Percentiles rank a stretch among this genome's conserved stretches.
These are phyloP conservation scores for Nannizziopsis barbatae DNA, from an alignment of 2,329 filamentous ascomycete genomes.

Conservation along the genomic window DNA sequence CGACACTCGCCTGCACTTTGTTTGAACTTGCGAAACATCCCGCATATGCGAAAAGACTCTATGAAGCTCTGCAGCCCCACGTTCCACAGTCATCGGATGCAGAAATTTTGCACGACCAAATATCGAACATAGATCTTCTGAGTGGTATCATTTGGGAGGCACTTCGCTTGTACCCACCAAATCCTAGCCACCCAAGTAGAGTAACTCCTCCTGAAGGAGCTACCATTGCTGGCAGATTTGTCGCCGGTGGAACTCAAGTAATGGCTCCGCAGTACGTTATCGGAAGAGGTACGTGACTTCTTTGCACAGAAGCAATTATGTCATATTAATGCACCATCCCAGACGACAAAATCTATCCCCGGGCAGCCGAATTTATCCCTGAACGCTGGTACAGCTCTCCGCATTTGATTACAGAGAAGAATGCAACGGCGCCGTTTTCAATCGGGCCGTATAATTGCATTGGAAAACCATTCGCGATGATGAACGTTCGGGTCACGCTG, in stretches of 20 bases:
- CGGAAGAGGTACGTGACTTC: conserved; percentile 16
- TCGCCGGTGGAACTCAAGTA: conserved; percentile 23
- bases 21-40: conserved; percentile 26
- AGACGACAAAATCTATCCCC: conserved; percentile 2
- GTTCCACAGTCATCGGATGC: conserved; percentile 15
- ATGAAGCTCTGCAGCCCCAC: conserved; percentile 19
- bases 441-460: conserved; percentile 23
- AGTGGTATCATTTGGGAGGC: conserved; percentile 20
- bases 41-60: conserved; percentile 22
- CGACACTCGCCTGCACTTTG: conserved; percentile 22
- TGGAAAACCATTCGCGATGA: conserved; percentile 25
- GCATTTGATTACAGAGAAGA: conserved; percentile 18
- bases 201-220: conserved; percentile 28
- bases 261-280: conserved; percentile 16
- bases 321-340: background rate
- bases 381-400: conserved; percentile 23
- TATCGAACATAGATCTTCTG: conserved; percentile 5
- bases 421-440: conserved; percentile 22
- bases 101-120: conserved; percentile 11
- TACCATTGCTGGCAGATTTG: conserved; percentile 21
- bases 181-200: conserved; percentile 23
- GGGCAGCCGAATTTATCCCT: conserved; percentile 22
- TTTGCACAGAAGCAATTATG: background rate
- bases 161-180: conserved; percentile 26
- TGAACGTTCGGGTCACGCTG: conserved; percentile 24